Evolutionary conservation across 352 stramenopile genomes (phyloP), one percentile per base, ranked within the genome.

Genomic region (Phytophthora pluvialis): DNA sequence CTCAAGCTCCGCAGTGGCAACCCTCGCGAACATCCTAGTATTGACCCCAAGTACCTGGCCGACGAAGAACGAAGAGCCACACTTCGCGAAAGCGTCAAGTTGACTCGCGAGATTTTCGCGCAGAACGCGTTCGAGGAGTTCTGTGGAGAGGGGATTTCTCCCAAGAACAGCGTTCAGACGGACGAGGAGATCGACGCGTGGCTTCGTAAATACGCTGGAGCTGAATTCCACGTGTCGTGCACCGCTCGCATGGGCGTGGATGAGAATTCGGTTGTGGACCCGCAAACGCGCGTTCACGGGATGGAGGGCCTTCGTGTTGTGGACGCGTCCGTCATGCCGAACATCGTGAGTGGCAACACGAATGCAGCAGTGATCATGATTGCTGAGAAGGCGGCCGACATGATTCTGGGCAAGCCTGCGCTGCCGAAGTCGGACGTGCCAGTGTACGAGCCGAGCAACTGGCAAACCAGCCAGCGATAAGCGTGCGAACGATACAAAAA

Each of bases 341-440:
- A 88, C 66, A 97, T 98, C 47, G 77, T 97, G 56, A 98, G 92
- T 58, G 94, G 93, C 39, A 98, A 98, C 74, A 86, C 96, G 15
- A 97, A 98, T 75, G 90, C 75, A 2, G 95, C 92, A 4, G 88
- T 95, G 21, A 94, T 98, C 69, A 96, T 97, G 77, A 76, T 98
- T 16, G 94, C 88, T 4, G 93, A 98, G 66, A 97, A 97, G 68
- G 90, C 87, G 3, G 91, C 94, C 32, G 89, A 98, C 54, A 88
- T 97, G 55, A 97, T 98, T 43, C 68, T 92, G 35, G 81, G 75
- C 42, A 86, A 85, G 39, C 51, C 67, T 8, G 59, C 81, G 12
- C 67, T 94, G 49, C 71, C 80, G n/a, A 88, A 89, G 69, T 78
- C 70, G 1, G 90, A 64, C 7, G 81, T 80, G 9, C 72, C 78